Percentiles rank a stretch among this genome's conserved stretches.
These are phyloP conservation scores for Raffaelea arxii DNA, from an alignment of 2,329 filamentous ascomycete genomes.

Conservation along the genomic window DNA sequence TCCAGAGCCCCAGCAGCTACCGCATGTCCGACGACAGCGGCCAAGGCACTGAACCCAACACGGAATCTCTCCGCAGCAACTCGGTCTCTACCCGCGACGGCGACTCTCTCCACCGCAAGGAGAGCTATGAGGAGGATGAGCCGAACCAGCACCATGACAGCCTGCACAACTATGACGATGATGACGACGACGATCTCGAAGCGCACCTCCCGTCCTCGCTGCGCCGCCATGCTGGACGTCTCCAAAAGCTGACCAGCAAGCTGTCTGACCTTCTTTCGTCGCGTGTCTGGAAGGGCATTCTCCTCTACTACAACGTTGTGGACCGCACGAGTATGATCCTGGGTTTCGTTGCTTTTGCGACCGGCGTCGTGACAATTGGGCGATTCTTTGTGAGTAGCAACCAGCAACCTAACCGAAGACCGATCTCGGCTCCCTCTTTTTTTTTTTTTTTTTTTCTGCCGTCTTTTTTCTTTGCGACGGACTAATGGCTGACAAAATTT, in stretches of 20 bases:
- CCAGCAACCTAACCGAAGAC: no score
- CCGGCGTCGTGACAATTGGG: constrained; percentile 66
- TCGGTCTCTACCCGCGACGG: constrained; percentile 52
- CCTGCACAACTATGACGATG: constrained; percentile 35
- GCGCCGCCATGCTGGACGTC: constrained; percentile 34
- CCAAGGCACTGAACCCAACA: constrained; percentile 62
- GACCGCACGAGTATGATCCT: constrained; percentile 71
- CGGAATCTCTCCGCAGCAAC: constrained; percentile 55
- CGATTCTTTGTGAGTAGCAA: constrained; percentile 67
- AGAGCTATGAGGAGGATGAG: constrained; percentile 33
- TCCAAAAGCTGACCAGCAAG: constrained; percentile 41
- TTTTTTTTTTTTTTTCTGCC: neutral
- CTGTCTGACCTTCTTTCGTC: constrained; percentile 46
- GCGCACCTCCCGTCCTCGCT: constrained; percentile 23
- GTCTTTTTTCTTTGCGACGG: neutral
- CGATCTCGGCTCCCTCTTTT: neutral
- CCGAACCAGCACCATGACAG: constrained; percentile 24
- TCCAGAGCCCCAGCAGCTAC: constrained; percentile 20
- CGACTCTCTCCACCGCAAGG: constrained; percentile 32
- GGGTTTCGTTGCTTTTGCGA: constrained; percentile 62
- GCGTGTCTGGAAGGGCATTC: constrained; percentile 46
- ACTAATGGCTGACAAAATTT: constrained; percentile 1
- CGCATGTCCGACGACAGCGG: constrained; percentile 63
- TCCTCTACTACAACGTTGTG: constrained; percentile 54
- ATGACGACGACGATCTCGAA: constrained; percentile 25